Evolutionary conservation across 805 yeast genomes (phyloP).

Genomic region (Nakazawaea anatomiae): DNA sequence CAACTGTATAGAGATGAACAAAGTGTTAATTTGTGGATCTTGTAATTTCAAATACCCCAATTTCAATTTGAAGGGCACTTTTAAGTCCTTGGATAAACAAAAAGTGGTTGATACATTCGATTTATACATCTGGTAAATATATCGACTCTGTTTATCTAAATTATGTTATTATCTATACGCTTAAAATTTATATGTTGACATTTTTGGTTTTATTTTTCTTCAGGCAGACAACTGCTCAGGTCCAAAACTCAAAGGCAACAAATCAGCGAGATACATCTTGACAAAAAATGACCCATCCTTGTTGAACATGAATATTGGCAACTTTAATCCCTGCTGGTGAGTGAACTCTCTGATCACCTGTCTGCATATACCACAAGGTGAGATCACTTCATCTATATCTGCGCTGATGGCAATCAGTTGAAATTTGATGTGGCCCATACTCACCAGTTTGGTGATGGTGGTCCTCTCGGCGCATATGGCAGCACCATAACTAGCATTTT

Average conservation of each 20-base stretch:
- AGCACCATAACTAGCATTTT: slow-evolving; percentile 85
- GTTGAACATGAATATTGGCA: slow-evolving; percentile 68
- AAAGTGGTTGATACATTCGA: slow-evolving; percentile 33
- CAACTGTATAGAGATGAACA: slow-evolving; percentile 15
- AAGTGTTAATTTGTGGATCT: slow-evolving; percentile 11
- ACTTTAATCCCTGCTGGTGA: slow-evolving; percentile 21
- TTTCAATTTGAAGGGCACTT: slow-evolving; percentile 41
- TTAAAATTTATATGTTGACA: too few species aligned
- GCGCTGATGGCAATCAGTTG: slow-evolving; percentile 64
- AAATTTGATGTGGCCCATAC: slow-evolving; percentile 33
- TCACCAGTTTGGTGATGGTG: slow-evolving; percentile 53
- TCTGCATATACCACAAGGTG: slow-evolving; percentile 95
- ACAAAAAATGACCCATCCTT: slow-evolving; percentile 39
- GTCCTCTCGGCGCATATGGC: slow-evolving; percentile 74
- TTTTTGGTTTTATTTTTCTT: background rate
- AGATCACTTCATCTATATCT: slow-evolving; percentile 50
- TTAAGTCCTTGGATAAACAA: slow-evolving; percentile 51
- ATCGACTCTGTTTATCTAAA: background rate
- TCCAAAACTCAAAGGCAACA: slow-evolving; percentile 83
- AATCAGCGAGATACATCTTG: slow-evolving; percentile 47
- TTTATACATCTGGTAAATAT: background rate
- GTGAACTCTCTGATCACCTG: slow-evolving; percentile 85
- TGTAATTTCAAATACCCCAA: slow-evolving; percentile 19
- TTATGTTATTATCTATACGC: background rate
- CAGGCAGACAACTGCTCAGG: slow-evolving; percentile 51